Conservation (phyloP, 441 rosid species). For the Cnidoscolus chayamansa region DNA sequence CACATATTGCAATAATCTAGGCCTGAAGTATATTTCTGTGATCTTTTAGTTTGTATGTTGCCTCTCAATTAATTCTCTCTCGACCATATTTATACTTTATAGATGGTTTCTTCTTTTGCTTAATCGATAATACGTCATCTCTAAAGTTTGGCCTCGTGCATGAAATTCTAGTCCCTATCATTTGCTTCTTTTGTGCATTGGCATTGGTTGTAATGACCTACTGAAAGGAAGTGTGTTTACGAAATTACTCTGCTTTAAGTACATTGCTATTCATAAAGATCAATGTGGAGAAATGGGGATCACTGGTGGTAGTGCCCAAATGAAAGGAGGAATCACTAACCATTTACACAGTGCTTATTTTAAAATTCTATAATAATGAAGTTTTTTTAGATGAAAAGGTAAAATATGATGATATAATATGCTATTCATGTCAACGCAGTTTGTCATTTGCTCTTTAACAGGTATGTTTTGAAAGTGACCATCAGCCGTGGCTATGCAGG, state of each 20-base stretch:
- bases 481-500: constrained; percentile 79
- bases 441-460: constrained; percentile 27
- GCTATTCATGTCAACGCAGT: constrained; percentile 7
- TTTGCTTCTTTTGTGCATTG: too few species aligned
- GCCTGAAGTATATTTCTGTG: background rate
- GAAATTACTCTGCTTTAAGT: too few species aligned
- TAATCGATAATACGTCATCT: too few species aligned
- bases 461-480: constrained; percentile 94
- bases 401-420: background rate
- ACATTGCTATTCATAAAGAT: too few species aligned
- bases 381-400: constrained; percentile 5
- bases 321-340: background rate
- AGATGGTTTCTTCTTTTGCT: too few species aligned
- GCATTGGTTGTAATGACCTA: too few species aligned
- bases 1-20: background rate
- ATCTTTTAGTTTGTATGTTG: background rate
- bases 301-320: background rate
- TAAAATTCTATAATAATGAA: background rate
- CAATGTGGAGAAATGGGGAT: background rate
- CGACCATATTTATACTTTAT: background rate
- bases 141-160: too few species aligned
- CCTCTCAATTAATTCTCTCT: background rate
- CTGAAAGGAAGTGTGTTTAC: too few species aligned
- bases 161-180: too few species aligned
- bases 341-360: background rate